A percentile compares a stretch with the other conserved stretches of the same genome.
Conservation (phyloP, 1,284 basidiomycete genomes). For the Apiotrichum montevideense region DNA sequence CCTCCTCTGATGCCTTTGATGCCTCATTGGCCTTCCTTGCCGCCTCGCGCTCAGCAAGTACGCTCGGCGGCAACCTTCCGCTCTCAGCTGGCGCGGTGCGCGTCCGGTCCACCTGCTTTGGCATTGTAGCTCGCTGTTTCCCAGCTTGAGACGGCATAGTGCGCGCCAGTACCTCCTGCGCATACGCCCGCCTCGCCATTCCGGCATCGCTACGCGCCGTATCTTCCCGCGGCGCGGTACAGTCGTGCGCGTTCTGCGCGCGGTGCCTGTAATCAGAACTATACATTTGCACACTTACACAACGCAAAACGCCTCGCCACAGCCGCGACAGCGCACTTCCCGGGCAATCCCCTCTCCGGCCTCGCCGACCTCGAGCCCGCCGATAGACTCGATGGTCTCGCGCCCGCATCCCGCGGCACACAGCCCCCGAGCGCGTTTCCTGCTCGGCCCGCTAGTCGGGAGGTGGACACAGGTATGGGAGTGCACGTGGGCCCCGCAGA, state of each 20-base stretch:
- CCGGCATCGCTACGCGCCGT: conserved; percentile 26
- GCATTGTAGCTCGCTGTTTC: conserved; percentile 21
- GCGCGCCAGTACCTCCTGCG: conserved; percentile 26
- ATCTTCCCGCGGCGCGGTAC: conserved; percentile 25
- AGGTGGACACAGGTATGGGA: conserved; percentile 21
- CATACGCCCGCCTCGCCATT: conserved; percentile 19
- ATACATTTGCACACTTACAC: conserved; percentile 19
- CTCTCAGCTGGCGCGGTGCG: conserved; percentile 18
- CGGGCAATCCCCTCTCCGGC: conserved; percentile 21
- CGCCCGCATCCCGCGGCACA: conserved; percentile 29
- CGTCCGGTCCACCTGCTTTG: conserved; percentile 20
- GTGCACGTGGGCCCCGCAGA: conserved; percentile 33
- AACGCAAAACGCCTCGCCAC: conserved; percentile 31
- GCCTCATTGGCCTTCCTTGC: not conserved
- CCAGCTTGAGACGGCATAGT: conserved; percentile 26
- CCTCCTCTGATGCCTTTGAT: too few relatives aligned
- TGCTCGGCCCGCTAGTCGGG: conserved; percentile 8
- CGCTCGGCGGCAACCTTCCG: conserved; percentile 15
- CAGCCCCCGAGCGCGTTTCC: conserved; percentile 12
- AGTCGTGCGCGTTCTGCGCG: conserved; percentile 27
- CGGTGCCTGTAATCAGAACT: conserved; percentile 24
- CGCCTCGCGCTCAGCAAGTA: conserved; percentile 2
- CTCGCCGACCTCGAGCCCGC: conserved; percentile 18
- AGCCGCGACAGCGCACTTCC: conserved; percentile 29
- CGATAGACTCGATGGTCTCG: conserved; percentile 34